Base-by-base conservation (phyloP, 225 moss, liverwort and hornwort genomes). In the Straminergon stramineum region DNA sequence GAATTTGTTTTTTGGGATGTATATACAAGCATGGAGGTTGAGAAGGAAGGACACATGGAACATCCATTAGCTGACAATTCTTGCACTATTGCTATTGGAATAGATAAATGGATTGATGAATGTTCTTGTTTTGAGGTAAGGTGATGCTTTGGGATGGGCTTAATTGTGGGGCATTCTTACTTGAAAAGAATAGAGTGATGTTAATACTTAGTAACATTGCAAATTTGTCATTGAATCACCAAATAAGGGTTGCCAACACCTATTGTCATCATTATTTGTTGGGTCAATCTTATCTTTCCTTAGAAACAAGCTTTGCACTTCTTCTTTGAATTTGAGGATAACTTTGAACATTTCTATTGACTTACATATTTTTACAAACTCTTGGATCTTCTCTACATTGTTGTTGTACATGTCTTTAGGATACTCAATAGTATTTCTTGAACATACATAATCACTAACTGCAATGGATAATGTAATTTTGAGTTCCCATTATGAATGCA, bases 71-170 rank as follows among this genome's bases (percentile, higher is more conserved):
- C 9, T 1, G 1, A 43, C 15, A 39, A 16, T 27, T 26, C 16
- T 27, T 41, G 41, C 2, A 0, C 1, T 2, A 7, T 0, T 71
- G 9, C 26, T 71, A 27, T 2, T 73, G 2, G 43, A 73, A 43
- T 15, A 15, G 24, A 73, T 41, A 15, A 43, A 43, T 43, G 73
- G 73, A 27, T 41, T 73, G 41, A 43, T 9, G 16, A 16, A 27
- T 27, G 43, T 73, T 73, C 73, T 73, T 73, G 43, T 43, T 73
- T 43, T 5, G 9, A 73, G 16, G 73, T 27, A 43, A 73, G 41
- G 15, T 41, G 41, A 71, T 41, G 26, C 71, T 71, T 71, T 70
- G 15, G 39, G 41, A 26, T 41, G 71, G 71, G 26, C 15, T 73
- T 1, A 27, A 0, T 41, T 43, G 9, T 3, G 3, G 5, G 26